Base-by-base conservation (phyloP, 768 basidiomycete genomes). In the Panellus pusillus region DNA sequence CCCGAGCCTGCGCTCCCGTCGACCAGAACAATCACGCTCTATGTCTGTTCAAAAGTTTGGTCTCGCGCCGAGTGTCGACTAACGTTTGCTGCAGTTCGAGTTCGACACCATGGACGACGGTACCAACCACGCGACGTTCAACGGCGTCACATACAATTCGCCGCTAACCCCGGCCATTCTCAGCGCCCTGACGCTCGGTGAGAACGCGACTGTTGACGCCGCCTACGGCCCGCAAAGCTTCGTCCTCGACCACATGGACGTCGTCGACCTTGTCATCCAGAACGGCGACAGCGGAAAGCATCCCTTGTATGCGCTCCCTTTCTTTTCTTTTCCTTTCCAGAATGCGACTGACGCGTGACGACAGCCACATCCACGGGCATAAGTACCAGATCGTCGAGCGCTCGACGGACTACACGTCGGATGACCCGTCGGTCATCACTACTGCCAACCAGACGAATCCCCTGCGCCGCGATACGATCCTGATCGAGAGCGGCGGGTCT, bases 311-410 rank as follows among this genome's bases (percentile, higher is more conserved):
- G 86, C 71, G 0, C 12, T n/a, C n/a, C n/a, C n/a, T 12, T 15
- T 35, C 47, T n/a, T 46, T 18, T 57, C 47, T 45, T 36, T 19
- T 24, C 24, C 43, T 13, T 54, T 14, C 13, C 7, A 4, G 50
- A 38, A 9, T 0, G 41, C 57, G 50, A 38, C 39, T 15, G n/a
- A 17, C 9, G 1, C 19, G n/a, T 15, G 9, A 13, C 38, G 39
- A 57, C 47, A 93, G 93, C 82, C 93, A 97, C 68, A 69, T 95
- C 50, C 93, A 96, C 69, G 94, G 94, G 0, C 91, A 96, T 74
- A 86, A 87, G 63, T 80, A 86, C 72, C 87, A 89, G 74, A 79
- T 98, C 57, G 84, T 96, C 18, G 77, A 82, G 51, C 85, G 88
- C 49, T 79, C 83, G 2, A 61, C 75, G 49, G 80, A 95, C 65